phyloP scores from a whole-genome alignment of 2,329 filamentous ascomycete species.

The Xylariaceae sp. region DNA sequence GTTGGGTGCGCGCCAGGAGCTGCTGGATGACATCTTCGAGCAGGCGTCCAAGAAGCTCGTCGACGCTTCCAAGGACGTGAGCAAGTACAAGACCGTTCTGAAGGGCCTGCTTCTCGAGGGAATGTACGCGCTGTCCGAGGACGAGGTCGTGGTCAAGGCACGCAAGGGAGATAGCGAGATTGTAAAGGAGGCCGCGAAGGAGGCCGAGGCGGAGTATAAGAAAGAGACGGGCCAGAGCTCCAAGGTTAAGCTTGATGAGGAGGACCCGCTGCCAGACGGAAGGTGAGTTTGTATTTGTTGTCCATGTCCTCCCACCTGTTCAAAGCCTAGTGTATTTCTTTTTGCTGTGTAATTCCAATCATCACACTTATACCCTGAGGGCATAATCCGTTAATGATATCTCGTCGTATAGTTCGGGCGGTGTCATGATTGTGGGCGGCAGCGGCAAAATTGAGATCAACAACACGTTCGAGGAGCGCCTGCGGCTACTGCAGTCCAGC shows the following conservation, averaged over 20 bases:
- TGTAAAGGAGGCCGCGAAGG: slow-evolving; percentile 78
- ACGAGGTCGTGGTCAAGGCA: slow-evolving; percentile 74
- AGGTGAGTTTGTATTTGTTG: slow-evolving; percentile 65
- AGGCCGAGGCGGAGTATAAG: slow-evolving; percentile 84
- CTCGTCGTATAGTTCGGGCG: slow-evolving; percentile 70
- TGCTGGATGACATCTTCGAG: slow-evolving; percentile 91
- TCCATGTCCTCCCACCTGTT: slow-evolving; percentile 19
- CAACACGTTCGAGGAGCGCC: slow-evolving; percentile 94
- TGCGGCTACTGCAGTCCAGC: slow-evolving; percentile 82
- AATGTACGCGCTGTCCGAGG: slow-evolving; percentile 85
- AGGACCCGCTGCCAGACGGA: slow-evolving; percentile 77
- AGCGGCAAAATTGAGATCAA: slow-evolving; percentile 96
- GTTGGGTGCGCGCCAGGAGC: slow-evolving; percentile 83
- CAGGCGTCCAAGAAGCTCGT: slow-evolving; percentile 74
- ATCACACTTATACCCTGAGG: neutral
- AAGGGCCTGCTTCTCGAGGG: slow-evolving; percentile 88
- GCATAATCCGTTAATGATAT: slow-evolving; percentile 20
- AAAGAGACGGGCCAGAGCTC: slow-evolving; percentile 74
- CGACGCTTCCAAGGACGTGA: slow-evolving; percentile 69
- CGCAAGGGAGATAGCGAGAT: slow-evolving; percentile 79
- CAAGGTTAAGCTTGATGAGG: slow-evolving; percentile 75
- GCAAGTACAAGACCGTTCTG: slow-evolving; percentile 76
- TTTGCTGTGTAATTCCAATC: neutral
- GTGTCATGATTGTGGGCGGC: slow-evolving; percentile 79
- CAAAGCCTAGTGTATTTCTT: neutral